Conservation (phyloP, 148 eudicot genomes). For the Oxyria digyna region DNA sequence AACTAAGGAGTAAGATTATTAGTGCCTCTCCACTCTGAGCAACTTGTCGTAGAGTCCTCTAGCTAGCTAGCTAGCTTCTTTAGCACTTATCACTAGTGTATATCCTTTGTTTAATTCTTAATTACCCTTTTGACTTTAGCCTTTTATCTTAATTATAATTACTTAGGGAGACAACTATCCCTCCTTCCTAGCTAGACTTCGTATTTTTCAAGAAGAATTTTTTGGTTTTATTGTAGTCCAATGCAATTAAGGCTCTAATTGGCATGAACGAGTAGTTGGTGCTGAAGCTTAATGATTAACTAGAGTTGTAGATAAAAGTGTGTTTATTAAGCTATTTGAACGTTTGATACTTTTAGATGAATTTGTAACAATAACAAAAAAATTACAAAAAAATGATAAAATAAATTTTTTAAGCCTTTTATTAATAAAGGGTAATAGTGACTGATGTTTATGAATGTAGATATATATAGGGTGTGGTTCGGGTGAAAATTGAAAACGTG, state of each 20-base stretch:
- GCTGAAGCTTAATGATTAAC: no score
- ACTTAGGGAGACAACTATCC: conserved; percentile 29
- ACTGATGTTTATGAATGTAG: no score
- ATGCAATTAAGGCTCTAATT: not conserved
- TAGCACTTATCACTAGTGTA: conserved; percentile 9
- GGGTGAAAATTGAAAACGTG: no score
- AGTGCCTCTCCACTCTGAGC: conserved; percentile 22
- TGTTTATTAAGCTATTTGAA: no score
- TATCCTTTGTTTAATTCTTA: conserved; percentile 13
- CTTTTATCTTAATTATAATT: conserved; percentile 22
- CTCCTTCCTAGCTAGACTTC: conserved; percentile 7
- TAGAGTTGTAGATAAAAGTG: no score
- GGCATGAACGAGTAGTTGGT: no score
- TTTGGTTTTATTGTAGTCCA: not conserved
- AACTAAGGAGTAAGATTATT: conserved; percentile 11
- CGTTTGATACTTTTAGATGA: no score
- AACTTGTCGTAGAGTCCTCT: conserved; percentile 13
- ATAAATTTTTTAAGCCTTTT: no score
- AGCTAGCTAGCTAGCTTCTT: conserved; percentile 18
- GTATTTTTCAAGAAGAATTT: not conserved
- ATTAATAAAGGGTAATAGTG: no score
- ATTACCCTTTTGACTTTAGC: conserved; percentile 47
- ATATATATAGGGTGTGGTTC: no score
- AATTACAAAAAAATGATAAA: no score
- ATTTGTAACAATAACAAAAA: no score